Evolutionary conservation across 1,284 basidiomycete genomes (phyloP), one percentile per base, ranked within the genome.

Genomic region (Cystobasidium sp.): DNA sequence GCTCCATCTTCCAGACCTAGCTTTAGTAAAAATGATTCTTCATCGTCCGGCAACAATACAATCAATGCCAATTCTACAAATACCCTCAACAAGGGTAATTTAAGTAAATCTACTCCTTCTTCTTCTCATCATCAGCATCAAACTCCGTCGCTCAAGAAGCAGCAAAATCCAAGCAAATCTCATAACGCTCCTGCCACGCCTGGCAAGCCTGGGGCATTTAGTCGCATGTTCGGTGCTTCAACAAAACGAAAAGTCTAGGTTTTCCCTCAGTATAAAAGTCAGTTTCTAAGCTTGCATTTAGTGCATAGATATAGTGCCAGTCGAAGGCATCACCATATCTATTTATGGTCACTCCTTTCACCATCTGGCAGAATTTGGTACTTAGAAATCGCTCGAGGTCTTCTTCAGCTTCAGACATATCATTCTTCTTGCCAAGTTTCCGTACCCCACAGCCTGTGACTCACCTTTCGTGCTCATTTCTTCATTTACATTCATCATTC

Each of bases 1-100:
- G 22, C 70, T 31, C 70, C 70, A 18, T 46, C 37, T 39, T 20
- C 69, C n/a, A n/a, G 44, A 39, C 61, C 66, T 44, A 59, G 22
- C 22, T 56, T 59, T n/a, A 44, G 18, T 4, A 55, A n/a, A 22
- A 55, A 56, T 22, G 7, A 49, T 6, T 68, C 68, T 22, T 53
- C 46, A 9, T 16, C 39, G 20, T 63, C 61, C 44, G 18, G 39
- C 61, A 46, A 44, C 6, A 49, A 49, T 53, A 66, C 41, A 20
- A 39, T 39, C 8, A 39, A 41, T 20, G 44, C 65, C 4, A 39
- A 49, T 31, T 43, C 66, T 59, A 39, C 18, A 14, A 43, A 59
- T 22, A 24, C 31, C 31, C 31, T 31, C 31, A 31, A 43, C 8
- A 24, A 63, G 6, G 44, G 9, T 1, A 63, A 41, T n/a, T 49